Conservation (phyloP, 106 monocot species). For the Vanilla planifolia region DNA sequence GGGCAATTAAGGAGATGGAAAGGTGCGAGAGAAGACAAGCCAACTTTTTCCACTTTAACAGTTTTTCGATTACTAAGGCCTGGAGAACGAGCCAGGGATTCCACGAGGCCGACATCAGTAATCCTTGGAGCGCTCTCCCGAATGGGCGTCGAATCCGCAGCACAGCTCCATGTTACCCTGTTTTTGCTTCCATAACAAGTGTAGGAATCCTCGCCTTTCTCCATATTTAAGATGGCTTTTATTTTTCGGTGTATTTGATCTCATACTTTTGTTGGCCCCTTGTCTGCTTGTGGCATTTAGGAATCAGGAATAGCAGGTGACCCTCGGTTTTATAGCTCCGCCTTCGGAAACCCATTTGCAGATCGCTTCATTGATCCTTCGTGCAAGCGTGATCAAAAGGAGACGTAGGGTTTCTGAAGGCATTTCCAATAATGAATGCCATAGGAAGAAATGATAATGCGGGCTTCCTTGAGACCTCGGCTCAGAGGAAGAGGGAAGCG, state of each 20-base stretch:
- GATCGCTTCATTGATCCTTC: conserved; percentile 45
- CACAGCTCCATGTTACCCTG: conserved; percentile 8
- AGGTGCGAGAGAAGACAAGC: not conserved
- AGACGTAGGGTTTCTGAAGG: conserved; percentile 6
- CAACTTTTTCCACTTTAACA: not conserved
- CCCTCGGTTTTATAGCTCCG: too few relatives aligned
- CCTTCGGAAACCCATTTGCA: conserved; percentile 33
- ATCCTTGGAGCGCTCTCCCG: conserved; percentile 5
- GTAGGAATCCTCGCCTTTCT: too few relatives aligned
- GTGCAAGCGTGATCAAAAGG: conserved; percentile 17
- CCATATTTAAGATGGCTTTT: too few relatives aligned
- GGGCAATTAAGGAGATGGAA: not conserved
- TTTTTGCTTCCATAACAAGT: conserved; percentile 5
- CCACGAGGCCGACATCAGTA: conserved; percentile 18
- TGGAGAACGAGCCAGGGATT: conserved; percentile 9
- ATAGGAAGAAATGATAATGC: conserved; percentile 20
- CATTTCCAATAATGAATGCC: conserved; percentile 28
- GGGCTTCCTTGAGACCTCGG: conserved; percentile 10
- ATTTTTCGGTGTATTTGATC: not conserved
- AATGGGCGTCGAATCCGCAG: conserved; percentile 17
- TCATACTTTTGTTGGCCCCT: not conserved
- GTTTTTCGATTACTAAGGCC: not conserved
- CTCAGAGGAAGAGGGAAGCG: conserved; percentile 39
- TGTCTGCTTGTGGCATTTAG: not conserved
- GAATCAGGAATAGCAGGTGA: too few relatives aligned